Base-by-base conservation (phyloP, 176 grass and related monocot species). In the Lolium perenne region DNA sequence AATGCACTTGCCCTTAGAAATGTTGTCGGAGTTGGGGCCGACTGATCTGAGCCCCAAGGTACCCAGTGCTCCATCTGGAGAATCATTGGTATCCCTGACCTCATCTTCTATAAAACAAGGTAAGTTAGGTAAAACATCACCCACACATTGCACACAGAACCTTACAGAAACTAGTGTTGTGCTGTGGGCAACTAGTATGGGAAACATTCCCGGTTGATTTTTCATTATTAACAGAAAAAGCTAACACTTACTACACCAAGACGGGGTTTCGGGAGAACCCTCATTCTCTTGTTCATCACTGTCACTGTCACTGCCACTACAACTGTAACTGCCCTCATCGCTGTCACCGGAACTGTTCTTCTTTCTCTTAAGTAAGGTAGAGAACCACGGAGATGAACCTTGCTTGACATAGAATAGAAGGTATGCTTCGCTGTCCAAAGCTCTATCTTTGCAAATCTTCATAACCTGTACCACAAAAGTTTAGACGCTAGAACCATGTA, bases 381-480 rank as follows among this genome's bases (percentile, higher is more conserved):
- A 83, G 76, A 93, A 93, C 92, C 88, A 91, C 0, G 78, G 82
- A 25, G 79, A 88, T 29, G 92, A 86, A 63, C 92, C 86, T 71
- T 88, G 79, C 83, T 91, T 91, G 12, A 83, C 51, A 83, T 93
- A 93, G 60, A 93, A 93, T 32, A 93, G 83, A 63, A 93, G 67
- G 56, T 91, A 93, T 18, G 92, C 86, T 67, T 65, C 1, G 10
- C 2, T 72, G 6, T 83, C 58, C 77, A 93, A 83, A 26, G 83
- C 86, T 18, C 11, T 13, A 71, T 9, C 81, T 22, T 84, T 75
- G 1, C 65, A 18, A 74, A 82, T 3, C 60, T 43, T 53, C 71
- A 14, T 2, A 35, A 93, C 82, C 91, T 90, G 81, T 23, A 87
- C 43, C 14, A 8, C 38, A 20, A 61, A 87, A 59, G 25, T 43